phyloP scores from a whole-genome alignment of 106 monocot species.

The Phalaenopsis equestris region DNA sequence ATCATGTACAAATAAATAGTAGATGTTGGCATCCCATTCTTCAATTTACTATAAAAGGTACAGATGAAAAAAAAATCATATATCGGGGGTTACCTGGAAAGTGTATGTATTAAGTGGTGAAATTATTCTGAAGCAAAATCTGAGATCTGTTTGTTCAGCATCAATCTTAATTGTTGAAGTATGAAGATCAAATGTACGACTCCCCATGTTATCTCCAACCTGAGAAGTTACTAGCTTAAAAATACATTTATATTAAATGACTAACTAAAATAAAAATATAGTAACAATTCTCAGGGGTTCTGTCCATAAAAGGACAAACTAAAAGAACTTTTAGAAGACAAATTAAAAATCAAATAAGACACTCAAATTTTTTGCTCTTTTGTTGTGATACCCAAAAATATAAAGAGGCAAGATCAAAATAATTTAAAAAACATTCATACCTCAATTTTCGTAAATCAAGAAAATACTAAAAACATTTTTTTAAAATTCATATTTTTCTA shows the following conservation, averaged over 20 bases:
- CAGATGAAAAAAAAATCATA: not conserved
- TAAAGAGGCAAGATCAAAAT: too few species aligned
- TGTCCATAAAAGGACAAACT: not conserved
- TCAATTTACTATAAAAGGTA: not conserved
- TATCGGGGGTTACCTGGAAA: slow-evolving; percentile 59
- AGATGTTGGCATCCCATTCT: not conserved
- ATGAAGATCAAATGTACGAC: slow-evolving; percentile 66
- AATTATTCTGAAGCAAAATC: slow-evolving; percentile 98
- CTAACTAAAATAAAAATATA: not conserved
- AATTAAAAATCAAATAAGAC: too few species aligned
- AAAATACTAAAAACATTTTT: too few species aligned
- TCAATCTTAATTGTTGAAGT: slow-evolving; percentile 94
- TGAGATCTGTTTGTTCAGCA: slow-evolving; percentile 80
- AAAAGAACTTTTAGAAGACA: not conserved
- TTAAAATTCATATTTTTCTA: too few species aligned
- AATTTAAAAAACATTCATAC: too few species aligned
- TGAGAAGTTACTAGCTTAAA: slow-evolving; percentile 21
- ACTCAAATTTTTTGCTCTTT: too few species aligned
- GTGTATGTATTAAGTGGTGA: slow-evolving; percentile 74
- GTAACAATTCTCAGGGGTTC: not conserved
- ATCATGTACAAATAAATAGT: not conserved
- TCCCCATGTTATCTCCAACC: slow-evolving; percentile 51
- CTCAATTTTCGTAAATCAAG: too few species aligned
- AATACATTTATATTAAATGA: not conserved
- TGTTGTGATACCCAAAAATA: too few species aligned